These are phyloP conservation scores for Salinomyces thailandicus DNA, from an alignment of 2,329 filamentous ascomycete genomes.

Conservation along the genomic window DNA sequence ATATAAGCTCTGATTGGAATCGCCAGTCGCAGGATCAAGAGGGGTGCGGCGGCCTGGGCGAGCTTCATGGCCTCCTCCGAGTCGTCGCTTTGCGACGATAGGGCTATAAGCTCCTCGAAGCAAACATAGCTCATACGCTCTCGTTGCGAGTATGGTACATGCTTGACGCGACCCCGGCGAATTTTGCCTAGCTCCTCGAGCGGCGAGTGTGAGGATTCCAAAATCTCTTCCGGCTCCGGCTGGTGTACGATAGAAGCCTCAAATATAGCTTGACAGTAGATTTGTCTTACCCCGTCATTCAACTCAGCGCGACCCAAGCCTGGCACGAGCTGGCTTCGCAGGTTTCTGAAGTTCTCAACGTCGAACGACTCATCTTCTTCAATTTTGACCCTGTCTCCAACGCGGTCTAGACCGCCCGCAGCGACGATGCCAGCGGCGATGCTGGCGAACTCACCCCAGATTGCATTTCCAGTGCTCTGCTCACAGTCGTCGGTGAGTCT, in stretches of 20 bases:
- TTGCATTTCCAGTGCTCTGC: slow-evolving; percentile 33
- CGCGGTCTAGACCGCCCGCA: slow-evolving; percentile 26
- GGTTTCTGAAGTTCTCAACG: slow-evolving; percentile 57
- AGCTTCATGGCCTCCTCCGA: slow-evolving; percentile 46
- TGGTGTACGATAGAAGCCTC: slow-evolving; percentile 69
- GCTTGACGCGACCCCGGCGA: slow-evolving; percentile 62
- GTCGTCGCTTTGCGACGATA: slow-evolving; percentile 15
- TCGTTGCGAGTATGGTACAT: slow-evolving; percentile 54
- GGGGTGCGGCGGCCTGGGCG: slow-evolving; percentile 65
- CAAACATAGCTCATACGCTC: slow-evolving; percentile 68
- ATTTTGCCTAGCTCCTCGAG: slow-evolving; percentile 53
- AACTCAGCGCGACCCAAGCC: slow-evolving; percentile 57
- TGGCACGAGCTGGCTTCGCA: slow-evolving; percentile 64
- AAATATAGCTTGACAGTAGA: slow-evolving; percentile 69
- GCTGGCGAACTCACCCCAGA: slow-evolving; percentile 51
- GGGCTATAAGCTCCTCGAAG: slow-evolving; percentile 56
- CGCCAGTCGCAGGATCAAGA: slow-evolving; percentile 70
- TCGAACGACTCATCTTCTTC: slow-evolving; percentile 70
- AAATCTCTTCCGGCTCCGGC: slow-evolving; percentile 52
- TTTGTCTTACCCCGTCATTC: slow-evolving; percentile 54
- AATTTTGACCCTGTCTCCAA: slow-evolving; percentile 30
- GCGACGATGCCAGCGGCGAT: slow-evolving; percentile 30
- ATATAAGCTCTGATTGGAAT: slow-evolving; percentile 75
- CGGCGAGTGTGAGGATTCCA: slow-evolving; percentile 40
- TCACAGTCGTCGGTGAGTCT: slow-evolving; percentile 28